Conservation (phyloP, 2,329 filamentous ascomycete species). For the Teratosphaeria destructans region DNA sequence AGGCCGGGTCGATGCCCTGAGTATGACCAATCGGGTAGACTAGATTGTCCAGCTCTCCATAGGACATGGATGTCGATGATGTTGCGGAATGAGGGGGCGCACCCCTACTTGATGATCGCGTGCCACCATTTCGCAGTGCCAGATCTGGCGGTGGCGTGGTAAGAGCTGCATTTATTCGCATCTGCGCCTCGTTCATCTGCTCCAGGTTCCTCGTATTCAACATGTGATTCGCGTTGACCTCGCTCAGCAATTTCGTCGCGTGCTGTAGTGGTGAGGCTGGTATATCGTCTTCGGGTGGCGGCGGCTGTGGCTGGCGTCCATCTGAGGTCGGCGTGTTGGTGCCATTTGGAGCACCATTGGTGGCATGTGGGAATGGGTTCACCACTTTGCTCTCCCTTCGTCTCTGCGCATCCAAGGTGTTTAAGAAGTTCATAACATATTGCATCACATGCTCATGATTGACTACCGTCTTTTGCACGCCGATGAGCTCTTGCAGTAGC, state of each 20-base stretch:
- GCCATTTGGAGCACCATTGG: conserved; percentile 27
- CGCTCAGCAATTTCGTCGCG: conserved; percentile 54
- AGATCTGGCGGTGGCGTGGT: conserved; percentile 48
- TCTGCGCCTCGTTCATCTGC: conserved; percentile 50
- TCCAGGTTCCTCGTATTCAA: conserved; percentile 55
- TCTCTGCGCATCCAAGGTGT: conserved; percentile 53
- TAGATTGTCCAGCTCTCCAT: conserved; percentile 55
- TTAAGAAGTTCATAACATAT: conserved; percentile 58
- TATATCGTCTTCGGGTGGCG: conserved; percentile 44
- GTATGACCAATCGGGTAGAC: conserved; percentile 88
- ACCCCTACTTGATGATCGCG: conserved; percentile 35
- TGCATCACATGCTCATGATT: conserved; percentile 64
- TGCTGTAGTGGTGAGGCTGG: conserved; percentile 59
- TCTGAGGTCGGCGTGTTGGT: not conserved
- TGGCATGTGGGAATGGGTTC: conserved; percentile 28
- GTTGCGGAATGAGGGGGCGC: conserved; percentile 34
- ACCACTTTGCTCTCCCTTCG: conserved; percentile 1
- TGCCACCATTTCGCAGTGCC: conserved; percentile 16
- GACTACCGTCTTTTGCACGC: conserved; percentile 59
- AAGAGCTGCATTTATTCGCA: conserved; percentile 44
- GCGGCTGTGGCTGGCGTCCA: conserved; percentile 1
- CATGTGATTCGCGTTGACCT: conserved; percentile 55
- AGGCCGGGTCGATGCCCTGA: conserved; percentile 89
- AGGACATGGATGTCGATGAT: conserved; percentile 43
- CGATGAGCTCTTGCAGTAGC: conserved; percentile 53